Evolutionary conservation across 768 basidiomycete species (phyloP).

Genomic region (Leucosporidium creatinivorum): DNA sequence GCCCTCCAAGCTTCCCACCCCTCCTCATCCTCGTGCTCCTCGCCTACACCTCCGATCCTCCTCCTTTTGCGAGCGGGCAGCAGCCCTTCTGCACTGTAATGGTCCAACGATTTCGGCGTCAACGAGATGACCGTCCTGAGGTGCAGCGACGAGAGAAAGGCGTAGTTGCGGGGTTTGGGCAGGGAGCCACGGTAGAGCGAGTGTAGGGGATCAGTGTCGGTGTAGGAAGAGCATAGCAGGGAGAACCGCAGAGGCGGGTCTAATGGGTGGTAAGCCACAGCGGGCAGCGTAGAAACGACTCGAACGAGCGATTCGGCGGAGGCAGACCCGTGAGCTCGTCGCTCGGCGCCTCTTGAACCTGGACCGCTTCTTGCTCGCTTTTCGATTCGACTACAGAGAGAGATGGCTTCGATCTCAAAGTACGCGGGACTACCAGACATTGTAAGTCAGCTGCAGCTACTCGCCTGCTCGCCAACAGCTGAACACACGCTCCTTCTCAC

Average conservation of each 20-base stretch:
- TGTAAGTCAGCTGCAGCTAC: conserved; percentile 47
- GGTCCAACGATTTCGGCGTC: not conserved
- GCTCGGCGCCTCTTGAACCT: too few species aligned
- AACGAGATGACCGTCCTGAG: conserved; percentile 8
- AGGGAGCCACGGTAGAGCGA: conserved; percentile 10
- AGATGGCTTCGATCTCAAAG: conserved; percentile 49
- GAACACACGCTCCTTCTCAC: conserved; percentile 10
- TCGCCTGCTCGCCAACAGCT: not conserved
- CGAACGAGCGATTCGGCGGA: not conserved
- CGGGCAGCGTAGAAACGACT: too few species aligned
- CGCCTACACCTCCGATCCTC: not conserved
- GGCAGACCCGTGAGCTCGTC: not conserved
- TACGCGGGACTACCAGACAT: conserved; percentile 89
- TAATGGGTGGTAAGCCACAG: not conserved
- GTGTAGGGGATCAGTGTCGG: not conserved
- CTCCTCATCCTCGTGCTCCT: not conserved
- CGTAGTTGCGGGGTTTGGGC: conserved; percentile 8
- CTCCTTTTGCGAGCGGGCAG: not conserved
- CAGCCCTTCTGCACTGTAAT: not conserved
- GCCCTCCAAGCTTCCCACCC: not conserved
- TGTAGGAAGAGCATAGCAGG: not conserved
- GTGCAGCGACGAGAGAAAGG: conserved; percentile 4
- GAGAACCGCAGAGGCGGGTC: conserved; percentile 2
- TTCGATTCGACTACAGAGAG: not conserved
- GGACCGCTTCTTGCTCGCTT: not conserved